Evolutionary conservation across 75 land plant species (phyloP).

Genomic region (Selaginella tamariscina): DNA sequence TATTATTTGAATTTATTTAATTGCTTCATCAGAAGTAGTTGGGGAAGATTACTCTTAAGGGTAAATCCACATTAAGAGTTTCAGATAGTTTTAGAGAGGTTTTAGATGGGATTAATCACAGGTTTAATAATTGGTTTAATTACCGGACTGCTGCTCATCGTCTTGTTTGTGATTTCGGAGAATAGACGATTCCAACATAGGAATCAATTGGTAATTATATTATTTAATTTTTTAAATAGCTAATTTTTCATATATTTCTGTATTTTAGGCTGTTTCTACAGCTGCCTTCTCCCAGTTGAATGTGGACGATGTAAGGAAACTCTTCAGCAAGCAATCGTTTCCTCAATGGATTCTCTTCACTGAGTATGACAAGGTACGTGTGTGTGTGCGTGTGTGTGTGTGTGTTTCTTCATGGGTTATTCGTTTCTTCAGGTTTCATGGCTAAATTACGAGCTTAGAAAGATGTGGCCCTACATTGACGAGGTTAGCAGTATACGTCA

Average conservation of each 20-base stretch:
- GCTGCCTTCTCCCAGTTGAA: constrained; percentile 51
- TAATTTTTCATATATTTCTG: no score
- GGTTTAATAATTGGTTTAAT: not conserved
- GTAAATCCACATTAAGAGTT: no score
- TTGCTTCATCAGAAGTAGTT: no score
- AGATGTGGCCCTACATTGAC: constrained; percentile 80
- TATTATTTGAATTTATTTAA: no score
- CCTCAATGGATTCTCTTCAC: constrained; percentile 71
- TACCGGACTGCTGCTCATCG: not conserved
- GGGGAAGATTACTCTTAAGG: no score
- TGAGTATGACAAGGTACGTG: constrained; percentile 53
- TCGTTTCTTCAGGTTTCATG: constrained; percentile 53
- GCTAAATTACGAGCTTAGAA: constrained; percentile 51
- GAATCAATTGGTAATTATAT: not conserved
- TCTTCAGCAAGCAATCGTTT: constrained; percentile 39
- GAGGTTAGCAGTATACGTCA: constrained; percentile 34
- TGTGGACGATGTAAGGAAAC: constrained; percentile 49
- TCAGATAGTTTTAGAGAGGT: no score
- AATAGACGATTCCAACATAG: not conserved
- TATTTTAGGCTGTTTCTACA: constrained; percentile 48
- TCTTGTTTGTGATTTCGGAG: not conserved
- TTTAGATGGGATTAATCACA: not conserved
- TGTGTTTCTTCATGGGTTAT: not conserved
- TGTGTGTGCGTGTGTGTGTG: no score
- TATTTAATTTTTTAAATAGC: not conserved